Evolutionary conservation across 495 filamentous ascomycete genomes (phyloP), one percentile per base, ranked within the genome.

Genomic region (Xylaria venustula): DNA sequence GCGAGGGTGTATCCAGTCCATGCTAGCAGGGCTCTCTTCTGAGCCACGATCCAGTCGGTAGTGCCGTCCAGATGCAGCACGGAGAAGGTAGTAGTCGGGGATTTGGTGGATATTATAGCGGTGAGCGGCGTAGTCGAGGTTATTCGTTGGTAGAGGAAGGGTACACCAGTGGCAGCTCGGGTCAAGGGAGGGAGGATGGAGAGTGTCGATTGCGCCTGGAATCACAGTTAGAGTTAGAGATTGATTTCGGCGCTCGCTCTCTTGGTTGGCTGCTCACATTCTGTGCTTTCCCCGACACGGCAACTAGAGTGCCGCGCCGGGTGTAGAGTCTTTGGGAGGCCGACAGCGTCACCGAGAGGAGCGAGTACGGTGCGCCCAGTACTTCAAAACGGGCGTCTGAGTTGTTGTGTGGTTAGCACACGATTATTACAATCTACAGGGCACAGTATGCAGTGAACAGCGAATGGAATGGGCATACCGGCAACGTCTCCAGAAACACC

Each of bases 311-410:
- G 32, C 94, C 94, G 57, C 90, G 86, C 44, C 93, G 85, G 32
- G 94, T 96, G 75, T 92, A 97, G 22, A 98, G 82, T 63, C 91
- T 87, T 64, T 97, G 93, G 28, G 94, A 97, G 23, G 94, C 89
- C 42, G 94, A 95, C 36, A 98, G 83, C 7, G 88, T 88, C 58
- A 97, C 91, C 22, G 92, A 96, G 66, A 98, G 89, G 46, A 98
- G 83, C 34, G 95, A 97, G 70, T 90, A 93, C 3, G 92, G 90
- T 20, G 90, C 80, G 49, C 92, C 94, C 62, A 98, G 75, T 30
- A 97, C 91, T 70, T 97, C 91, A 71, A 98, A 98, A 55, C 86
- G 87, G 19, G 93, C 94, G 87, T 97, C 94, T 96, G 22, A 61
- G n/a, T 37, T 8, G 17, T 11, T 25, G 57, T 71, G 63, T 71